Base-by-base conservation (phyloP, 2,329 filamentous ascomycete genomes). In the Venturiaceae sp. region DNA sequence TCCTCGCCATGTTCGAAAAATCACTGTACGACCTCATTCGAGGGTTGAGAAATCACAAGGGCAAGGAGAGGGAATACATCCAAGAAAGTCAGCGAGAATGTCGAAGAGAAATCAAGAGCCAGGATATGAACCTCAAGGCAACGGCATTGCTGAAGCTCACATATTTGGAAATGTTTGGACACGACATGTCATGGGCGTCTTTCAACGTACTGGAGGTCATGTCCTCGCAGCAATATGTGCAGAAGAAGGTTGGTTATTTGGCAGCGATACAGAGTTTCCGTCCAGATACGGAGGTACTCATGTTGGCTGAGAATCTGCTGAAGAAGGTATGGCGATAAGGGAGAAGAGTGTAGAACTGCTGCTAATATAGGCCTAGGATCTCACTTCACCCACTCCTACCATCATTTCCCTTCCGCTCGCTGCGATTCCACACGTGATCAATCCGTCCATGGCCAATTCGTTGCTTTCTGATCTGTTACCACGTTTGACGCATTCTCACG, bases 181-280 rank as follows among this genome's bases (percentile, higher is more conserved):
- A 97, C 71, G 94, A 97, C 74, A 99, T 99, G 94, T 96, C 92
- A 3, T 99, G 94, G 94, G 94, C 94, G 3, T 92, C 92, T 13
- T 99, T 99, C 75, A 90, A 99, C 71, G 92, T 97, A 56, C 85
- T 99, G 53, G 94, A 99, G 76, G 94, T 99, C 75, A 99, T 99
- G 94, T 95, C 92, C 37, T 95, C 90, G 39, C 80, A 87, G 53
- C 97, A 96, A 71, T 95, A 95, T 72, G 82, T 91, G 64, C 92
- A 96, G 74, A 99, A 99, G 75, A 83, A 92, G 63, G 90, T 96
- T 47, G 94, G 92, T 60, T 99, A 99, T 71, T 80, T 99, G 21
- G 92, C 88, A 14, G 94, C 94, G 8, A 91, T 96, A 32, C 94
- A 99, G 78, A 97, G 88, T 77, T 99, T 96, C 73, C 84, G 92